These are phyloP conservation scores for Malus orientalis DNA, from an alignment of 306 rosid species.

Conservation along the genomic window DNA sequence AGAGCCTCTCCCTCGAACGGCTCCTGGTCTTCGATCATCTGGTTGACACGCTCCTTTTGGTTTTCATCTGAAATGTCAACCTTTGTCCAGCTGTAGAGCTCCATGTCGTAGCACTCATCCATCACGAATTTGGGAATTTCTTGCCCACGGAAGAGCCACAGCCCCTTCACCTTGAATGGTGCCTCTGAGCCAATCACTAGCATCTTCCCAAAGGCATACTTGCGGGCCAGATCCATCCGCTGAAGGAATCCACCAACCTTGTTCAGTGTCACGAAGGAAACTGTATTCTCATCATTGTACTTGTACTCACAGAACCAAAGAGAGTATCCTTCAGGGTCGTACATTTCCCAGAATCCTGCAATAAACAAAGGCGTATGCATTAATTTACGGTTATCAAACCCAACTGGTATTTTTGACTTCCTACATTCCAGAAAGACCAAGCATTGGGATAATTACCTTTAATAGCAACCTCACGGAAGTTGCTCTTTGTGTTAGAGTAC, in stretches of 20 bases:
- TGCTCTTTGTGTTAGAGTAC: slow-evolving; percentile 80
- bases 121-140: slow-evolving; percentile 68
- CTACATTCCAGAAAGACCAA: background rate
- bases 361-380: background rate
- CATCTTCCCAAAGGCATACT: slow-evolving; percentile 89
- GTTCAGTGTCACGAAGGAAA: slow-evolving; percentile 78
- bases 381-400: background rate
- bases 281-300: slow-evolving; percentile 76
- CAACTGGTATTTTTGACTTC: background rate
- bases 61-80: slow-evolving; percentile 60
- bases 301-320: slow-evolving; percentile 94
- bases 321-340: slow-evolving; percentile 89
- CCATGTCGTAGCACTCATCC: slow-evolving; percentile 91
- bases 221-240: slow-evolving; percentile 85
- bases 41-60: slow-evolving; percentile 74
- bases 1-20: slow-evolving; percentile 83
- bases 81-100: slow-evolving; percentile 76
- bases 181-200: slow-evolving; percentile 65
- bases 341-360: slow-evolving; percentile 95
- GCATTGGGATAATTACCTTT: slow-evolving; percentile 41
- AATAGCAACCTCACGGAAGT: slow-evolving; percentile 94
- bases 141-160: slow-evolving; percentile 90
- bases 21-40: slow-evolving; percentile 76
- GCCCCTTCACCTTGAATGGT: slow-evolving; percentile 83
- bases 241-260: slow-evolving; percentile 82